Conservation (phyloP, 306 rosid genomes). For the Argentina anserina region DNA sequence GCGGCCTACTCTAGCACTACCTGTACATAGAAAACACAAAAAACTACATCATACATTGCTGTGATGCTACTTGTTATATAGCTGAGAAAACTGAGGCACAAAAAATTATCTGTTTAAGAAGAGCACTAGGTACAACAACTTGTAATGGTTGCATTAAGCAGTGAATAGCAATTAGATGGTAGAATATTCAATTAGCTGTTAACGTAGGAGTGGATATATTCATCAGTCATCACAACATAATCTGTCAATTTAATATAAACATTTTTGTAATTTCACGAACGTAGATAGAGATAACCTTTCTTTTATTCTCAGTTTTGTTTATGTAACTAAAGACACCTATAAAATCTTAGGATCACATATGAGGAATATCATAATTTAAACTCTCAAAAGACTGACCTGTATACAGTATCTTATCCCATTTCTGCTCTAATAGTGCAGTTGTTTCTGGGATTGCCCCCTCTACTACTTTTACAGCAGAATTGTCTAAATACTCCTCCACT, state of each 20-base stretch:
- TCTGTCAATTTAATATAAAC: neutral
- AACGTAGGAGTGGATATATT: neutral
- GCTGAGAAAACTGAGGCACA: neutral
- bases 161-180: neutral
- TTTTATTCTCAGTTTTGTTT: neutral
- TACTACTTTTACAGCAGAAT: slow-evolving; percentile 60
- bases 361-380: neutral
- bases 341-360: neutral
- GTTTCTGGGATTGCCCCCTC: slow-evolving; percentile 84
- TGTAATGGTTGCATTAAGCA: neutral
- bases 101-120: neutral
- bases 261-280: neutral
- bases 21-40: slow-evolving; percentile 30
- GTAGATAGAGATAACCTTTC: neutral
- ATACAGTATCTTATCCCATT: slow-evolving; percentile 85
- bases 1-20: slow-evolving; percentile 82
- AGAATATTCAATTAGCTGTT: neutral
- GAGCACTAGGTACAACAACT: neutral
- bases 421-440: slow-evolving; percentile 67
- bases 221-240: neutral
- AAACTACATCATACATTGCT: neutral
- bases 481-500: slow-evolving; percentile 51
- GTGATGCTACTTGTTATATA: neutral
- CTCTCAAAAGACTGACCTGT: slow-evolving; percentile 40
- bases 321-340: neutral